Base-by-base conservation (phyloP, 345 rosid species). In the Populus ilicifolia region DNA sequence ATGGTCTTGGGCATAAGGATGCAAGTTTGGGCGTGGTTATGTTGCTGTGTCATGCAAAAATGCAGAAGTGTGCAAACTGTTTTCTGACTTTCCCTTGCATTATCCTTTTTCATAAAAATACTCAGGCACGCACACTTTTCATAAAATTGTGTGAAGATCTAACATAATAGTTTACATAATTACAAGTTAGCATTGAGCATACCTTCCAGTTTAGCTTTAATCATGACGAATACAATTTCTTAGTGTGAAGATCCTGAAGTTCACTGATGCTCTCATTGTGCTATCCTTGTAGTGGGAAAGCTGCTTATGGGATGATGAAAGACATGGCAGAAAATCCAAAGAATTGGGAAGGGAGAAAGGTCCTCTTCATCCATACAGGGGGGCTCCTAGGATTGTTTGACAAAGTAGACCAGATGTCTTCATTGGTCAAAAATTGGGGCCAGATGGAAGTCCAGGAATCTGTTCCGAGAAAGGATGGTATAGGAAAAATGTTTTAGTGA, bases 291-390 rank as follows among this genome's bases (percentile, higher is more conserved):
- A 93, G 99, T 66, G 99, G 99, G 66, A 95, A 95, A 88, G 96
- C 98, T 87, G 92, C 78, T 5, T 95, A 89, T 23, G 86, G 90
- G 71, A 83, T 93, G 96, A 61, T 90, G 86, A 89, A 87, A 71
- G 98, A 90, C 79, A 95, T 92, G 91, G 82, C 74, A 25, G 89
- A 89, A 75, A 90, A 92, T 85, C 94, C 96, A 35, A 83, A 78
- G 79, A 86, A 79, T 30, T 93, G 96, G 98, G 96, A 93, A 72
- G 97, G 96, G 69, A 89, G 89, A 78, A 93, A 88, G 81, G 80
- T 95, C 69, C 88, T 90, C 71, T 92, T 95, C 81, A 80, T 95
- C 78, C 97, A 95, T 86, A 93, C 97, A 0, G 94, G 98, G 20
- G 97, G 99, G 17, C 91, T 90, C 41, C 90, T 93, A 1, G 96